Evolutionary conservation across 768 basidiomycete genomes (phyloP), one percentile per base, ranked within the genome.

Genomic region (Hygrophorus russula): DNA sequence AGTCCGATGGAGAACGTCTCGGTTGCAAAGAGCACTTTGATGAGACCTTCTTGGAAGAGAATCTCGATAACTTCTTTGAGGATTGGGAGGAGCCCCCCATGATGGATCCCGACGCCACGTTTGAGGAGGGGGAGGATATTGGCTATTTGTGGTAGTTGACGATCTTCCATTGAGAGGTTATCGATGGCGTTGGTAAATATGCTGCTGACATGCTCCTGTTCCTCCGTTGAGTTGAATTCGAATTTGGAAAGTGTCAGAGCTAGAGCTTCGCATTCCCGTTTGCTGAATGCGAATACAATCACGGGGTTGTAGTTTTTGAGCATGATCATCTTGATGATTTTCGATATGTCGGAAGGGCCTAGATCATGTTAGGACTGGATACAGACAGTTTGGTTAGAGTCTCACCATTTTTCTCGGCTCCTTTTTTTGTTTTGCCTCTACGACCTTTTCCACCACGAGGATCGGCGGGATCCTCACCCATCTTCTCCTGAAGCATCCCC

Each of bases 11-110:
- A 94, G 64, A 97, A 97, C 0, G 96, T 99, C 64, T 99, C 96
- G 0, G 96, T 99, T 5, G 96, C 96, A 55, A 98, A 99, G 32
- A 99, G 76, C 27, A 91, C 92, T 60, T 99, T 99, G 68, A 98
- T 91, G 36, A 98, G 71, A 8, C 94, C 93, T 56, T 98, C 93
- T 59, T 97, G 93, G 68, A 99, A 99, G 34, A 99, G 74, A 45
- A 99, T 96, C 60, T 99, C 96, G 60, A 99, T 97, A 38, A 97
- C 92, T 59, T 99, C 96, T 59, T 99, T 99, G 34, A 99, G 72
- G 49, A 98, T 96, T 0, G 96, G 96, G 13, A 99, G 74, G 31
- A 99, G 76, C 34, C 96, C 96, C 32, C 94, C 93, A 55, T 99
- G 96, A 70, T 99, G 96, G 53, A 99, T 92, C 42, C 96, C 96